Base-by-base conservation (phyloP, 1,284 basidiomycete species). In the Moniliophthora roreri region DNA sequence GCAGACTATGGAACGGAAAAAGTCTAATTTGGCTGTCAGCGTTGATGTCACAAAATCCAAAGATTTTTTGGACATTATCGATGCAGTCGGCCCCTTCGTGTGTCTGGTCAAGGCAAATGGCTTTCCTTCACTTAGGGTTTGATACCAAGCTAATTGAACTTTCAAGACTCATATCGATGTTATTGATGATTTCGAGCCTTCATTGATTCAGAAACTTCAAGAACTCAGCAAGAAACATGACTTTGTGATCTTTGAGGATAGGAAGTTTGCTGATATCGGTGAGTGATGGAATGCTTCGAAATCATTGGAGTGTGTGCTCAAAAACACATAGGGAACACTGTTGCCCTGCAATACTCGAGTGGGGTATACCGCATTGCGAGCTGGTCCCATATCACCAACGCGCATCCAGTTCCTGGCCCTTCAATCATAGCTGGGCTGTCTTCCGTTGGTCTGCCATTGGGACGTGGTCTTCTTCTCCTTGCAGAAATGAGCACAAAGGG, bases 181-280 rank as follows among this genome's bases (percentile, higher is more conserved):
- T 59, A 80, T 99, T 49, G 87, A 94, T 62, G 95, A 99, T 71
- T 99, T 96, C 66, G 87, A 94, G 37, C 71, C 75, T 16, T 81
- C 82, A 13, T 73, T 98, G 41, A 82, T 96, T 52, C 73, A 84
- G 28, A 76, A 83, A 56, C 78, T 99, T 39, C 78, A 85, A 55
- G 74, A 75, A 44, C 81, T 99, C 10, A 87, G 89, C 65, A 66
- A 74, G 46, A 88, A 91, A 69, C 87, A 97, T 62, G 93, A 98
- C 65, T 99, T 99, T 72, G 71, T 98, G 53, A 96, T 98, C 66
- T 99, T 99, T 62, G 96, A 99, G 73, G 97, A 99, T 75, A 81
- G 97, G 61, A 99, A 99, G 72, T 99, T 99, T 66, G 97, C 97
- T 20, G 97, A 99, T 72, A 99, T 99, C 58, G 96, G 95, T 94